Evolutionary conservation across 108 stramenopile species (phyloP).

Genomic region (Nitzschia sp.): DNA sequence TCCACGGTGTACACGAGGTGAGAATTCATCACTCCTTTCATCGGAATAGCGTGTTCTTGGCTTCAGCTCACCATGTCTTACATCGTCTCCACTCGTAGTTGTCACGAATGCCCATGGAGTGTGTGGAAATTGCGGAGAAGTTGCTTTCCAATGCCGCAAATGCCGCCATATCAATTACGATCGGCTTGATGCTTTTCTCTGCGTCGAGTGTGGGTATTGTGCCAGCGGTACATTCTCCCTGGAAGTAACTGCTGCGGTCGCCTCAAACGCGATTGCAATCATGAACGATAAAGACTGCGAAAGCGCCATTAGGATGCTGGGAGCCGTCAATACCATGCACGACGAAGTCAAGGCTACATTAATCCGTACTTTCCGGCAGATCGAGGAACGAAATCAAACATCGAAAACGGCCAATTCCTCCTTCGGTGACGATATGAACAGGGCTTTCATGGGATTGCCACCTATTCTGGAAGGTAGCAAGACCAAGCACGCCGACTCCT

Average conservation of each 20-base stretch:
- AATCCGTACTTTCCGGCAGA: constrained; percentile 3
- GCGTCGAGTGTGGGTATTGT: constrained; percentile 97
- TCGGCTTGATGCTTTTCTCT: constrained; percentile 91
- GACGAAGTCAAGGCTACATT: constrained; percentile 28
- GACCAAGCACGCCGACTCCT: background rate
- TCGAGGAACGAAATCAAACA: background rate
- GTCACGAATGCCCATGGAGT: constrained; percentile 96
- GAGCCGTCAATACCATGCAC: constrained; percentile 22
- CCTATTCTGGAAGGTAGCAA: constrained; percentile 35
- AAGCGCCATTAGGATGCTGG: constrained; percentile 25
- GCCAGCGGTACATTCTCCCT: constrained; percentile 77
- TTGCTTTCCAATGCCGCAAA: constrained; percentile 93
- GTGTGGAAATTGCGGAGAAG: constrained; percentile 94
- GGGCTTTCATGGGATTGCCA: constrained; percentile 57
- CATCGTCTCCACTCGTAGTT: constrained; percentile 28
- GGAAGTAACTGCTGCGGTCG: constrained; percentile 67
- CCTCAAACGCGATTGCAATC: constrained; percentile 79
- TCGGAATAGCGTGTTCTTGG: background rate
- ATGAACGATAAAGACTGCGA: constrained; percentile 57
- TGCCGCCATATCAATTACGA: constrained; percentile 97
- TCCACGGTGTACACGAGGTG: constrained; percentile 85
- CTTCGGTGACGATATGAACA: constrained; percentile 37
- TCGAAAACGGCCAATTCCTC: background rate
- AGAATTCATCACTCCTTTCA: background rate
- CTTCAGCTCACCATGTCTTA: background rate